Evolutionary conservation across 2,329 filamentous ascomycete species (phyloP), one percentile per base, ranked within the genome.

Genomic region (Thelonectria blattea): DNA sequence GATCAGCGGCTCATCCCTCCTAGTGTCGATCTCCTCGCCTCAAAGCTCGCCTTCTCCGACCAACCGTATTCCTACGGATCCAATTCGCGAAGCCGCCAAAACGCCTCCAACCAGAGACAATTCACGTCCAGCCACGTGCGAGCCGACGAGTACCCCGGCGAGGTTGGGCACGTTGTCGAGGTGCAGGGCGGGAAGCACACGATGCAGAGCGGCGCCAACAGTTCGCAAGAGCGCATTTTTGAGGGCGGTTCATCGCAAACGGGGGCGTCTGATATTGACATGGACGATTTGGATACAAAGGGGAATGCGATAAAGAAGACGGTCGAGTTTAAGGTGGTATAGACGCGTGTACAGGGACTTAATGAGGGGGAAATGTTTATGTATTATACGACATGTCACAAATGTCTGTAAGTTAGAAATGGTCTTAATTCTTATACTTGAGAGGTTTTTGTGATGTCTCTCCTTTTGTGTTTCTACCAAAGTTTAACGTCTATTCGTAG

Each of bases 11-110:
- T 37, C 11, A 37, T 15, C 11, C 2, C 4, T 15, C 34, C 15
- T 2, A 70, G 74, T 32, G 73, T 75, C 30, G 73, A 75, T 53
- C 65, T 75, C 0, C 65, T 75, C 2, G 73, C 73, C 2, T 75
- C 73, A 1, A 74, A 73, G 20, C 66, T 73, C 5, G 62, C 68
- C n/a, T 71, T 70, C 52, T 58, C 43, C 10, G 24, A 48, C 24
- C 6, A 32, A 12, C 22, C 15, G 37, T 54, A 54, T 39, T 39
- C 51, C n/a, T 53, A 52, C 24, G 50, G 50, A 11, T 46, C 51
- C 15, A 45, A 42, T 10, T 54, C 52, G 2, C 22, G 22, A 30
- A 48, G 46, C 18, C 46, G 46, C 12, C 46, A 20, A 15, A 22
- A 22, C 6, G 6, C 14, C 14, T 15, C 12, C 2, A 32, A 14